These are phyloP conservation scores for Saccharomyces jurei DNA, from an alignment of 805 yeast genomes.

Conservation along the genomic window DNA sequence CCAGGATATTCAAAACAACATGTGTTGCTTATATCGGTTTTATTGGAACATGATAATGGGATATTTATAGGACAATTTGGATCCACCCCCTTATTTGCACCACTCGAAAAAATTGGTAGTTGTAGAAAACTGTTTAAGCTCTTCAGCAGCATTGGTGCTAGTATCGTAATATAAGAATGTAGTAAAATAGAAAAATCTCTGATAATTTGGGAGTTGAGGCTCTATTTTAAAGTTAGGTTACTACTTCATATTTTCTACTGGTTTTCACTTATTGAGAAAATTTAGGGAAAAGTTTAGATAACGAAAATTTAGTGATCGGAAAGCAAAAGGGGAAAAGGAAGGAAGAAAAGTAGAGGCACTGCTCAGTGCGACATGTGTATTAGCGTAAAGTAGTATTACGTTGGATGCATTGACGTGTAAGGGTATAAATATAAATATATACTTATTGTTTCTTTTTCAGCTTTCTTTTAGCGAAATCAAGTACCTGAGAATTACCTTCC, in stretches of 20 bases:
- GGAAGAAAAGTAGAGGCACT: background rate
- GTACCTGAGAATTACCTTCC: slow-evolving; percentile 82
- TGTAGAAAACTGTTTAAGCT: background rate
- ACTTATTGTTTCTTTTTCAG: slow-evolving; percentile 2
- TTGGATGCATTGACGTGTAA: background rate
- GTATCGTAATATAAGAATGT: background rate
- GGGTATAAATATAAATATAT: background rate
- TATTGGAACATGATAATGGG: slow-evolving; percentile 56
- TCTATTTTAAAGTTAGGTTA: background rate
- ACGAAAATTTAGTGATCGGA: background rate
- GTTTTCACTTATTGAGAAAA: background rate
- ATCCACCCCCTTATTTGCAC: background rate
- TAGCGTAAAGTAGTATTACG: background rate
- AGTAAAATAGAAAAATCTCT: too few relatives aligned
- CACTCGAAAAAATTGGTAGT: background rate
- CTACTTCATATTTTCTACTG: background rate
- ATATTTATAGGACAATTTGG: slow-evolving; percentile 44
- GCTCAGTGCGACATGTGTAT: background rate
- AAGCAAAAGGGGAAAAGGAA: background rate
- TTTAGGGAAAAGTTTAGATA: background rate
- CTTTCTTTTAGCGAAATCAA: slow-evolving; percentile 74
- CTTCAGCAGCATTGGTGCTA: background rate
- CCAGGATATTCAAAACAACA: slow-evolving; percentile 88
- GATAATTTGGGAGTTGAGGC: background rate
- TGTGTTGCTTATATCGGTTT: slow-evolving; percentile 44